Evolutionary conservation across 805 yeast species (phyloP).

Genomic region (Hanseniaspora opuntiae): DNA sequence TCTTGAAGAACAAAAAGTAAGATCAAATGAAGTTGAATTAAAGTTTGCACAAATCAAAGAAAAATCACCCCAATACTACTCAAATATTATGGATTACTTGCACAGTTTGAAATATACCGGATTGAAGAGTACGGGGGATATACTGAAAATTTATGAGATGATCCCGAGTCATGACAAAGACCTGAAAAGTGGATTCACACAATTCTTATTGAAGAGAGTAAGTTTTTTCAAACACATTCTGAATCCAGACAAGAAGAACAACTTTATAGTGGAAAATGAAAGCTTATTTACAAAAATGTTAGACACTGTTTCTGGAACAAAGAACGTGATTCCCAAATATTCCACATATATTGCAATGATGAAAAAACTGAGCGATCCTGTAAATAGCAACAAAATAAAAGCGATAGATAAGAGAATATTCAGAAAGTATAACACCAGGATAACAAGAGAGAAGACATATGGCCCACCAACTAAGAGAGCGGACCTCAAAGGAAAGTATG

Average conservation of each 20-base stretch:
- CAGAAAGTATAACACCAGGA: neutral
- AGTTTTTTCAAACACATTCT: neutral
- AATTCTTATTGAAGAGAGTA: neutral
- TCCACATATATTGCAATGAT: neutral
- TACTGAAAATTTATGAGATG: constrained; percentile 2
- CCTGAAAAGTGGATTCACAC: neutral
- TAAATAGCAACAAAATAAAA: neutral
- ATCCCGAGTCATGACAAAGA: neutral
- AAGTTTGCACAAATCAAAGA: neutral
- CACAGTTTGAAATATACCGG: neutral
- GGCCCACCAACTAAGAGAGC: neutral
- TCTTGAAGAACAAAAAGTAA: neutral
- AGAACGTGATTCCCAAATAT: neutral
- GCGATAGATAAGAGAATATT: neutral
- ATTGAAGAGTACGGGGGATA: neutral
- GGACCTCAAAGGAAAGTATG: neutral
- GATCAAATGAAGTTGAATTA: constrained; percentile 3
- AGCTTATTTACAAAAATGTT: constrained; percentile 16
- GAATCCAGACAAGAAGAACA: constrained; percentile 21
- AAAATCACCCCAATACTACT: neutral
- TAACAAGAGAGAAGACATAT: neutral
- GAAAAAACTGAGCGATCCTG: neutral
- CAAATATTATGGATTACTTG: constrained; percentile 2
- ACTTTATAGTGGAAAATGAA: constrained; percentile 20
- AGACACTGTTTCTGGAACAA: constrained; percentile 13